A percentile compares a stretch with the other conserved stretches of the same genome.
Evolutionary conservation across 192 early-diverging fungal species (phyloP).

Genomic region (Ambispora gerdemannii): DNA sequence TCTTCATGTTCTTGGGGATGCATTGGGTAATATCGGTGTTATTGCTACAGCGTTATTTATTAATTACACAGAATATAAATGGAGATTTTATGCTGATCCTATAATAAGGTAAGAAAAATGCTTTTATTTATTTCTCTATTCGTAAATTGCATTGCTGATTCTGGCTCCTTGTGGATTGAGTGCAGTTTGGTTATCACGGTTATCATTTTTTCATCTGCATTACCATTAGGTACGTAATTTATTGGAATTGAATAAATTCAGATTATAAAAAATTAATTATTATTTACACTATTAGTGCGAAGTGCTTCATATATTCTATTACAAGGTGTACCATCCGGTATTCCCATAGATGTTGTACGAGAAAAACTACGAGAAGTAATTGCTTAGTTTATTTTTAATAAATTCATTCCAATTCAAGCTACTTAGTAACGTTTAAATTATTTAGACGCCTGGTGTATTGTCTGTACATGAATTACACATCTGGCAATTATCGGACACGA

Average conservation of each 20-base stretch:
- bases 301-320: conserved; percentile 76
- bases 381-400: background rate
- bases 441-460: conserved; percentile 48
- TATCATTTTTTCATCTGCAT: conserved; percentile 57
- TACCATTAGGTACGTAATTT: conserved; percentile 40
- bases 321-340: conserved; percentile 70
- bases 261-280: background rate
- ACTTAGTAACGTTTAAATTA: background rate
- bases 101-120: conserved; percentile 67
- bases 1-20: conserved; percentile 89
- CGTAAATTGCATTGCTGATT: too few species aligned
- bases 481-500: conserved; percentile 85
- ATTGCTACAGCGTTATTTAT: conserved; percentile 77
- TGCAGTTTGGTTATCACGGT: conserved; percentile 54
- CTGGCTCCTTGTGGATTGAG: background rate
- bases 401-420: background rate
- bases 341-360: conserved; percentile 65
- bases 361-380: conserved; percentile 53
- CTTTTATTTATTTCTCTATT: too few species aligned
- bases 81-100: conserved; percentile 86
- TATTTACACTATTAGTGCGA: conserved; percentile 33
- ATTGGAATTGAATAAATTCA: conserved; percentile 8
- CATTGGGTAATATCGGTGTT: conserved; percentile 83
- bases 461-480: conserved; percentile 90
- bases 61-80: conserved; percentile 61